These are phyloP conservation scores for Fulvia fulva DNA, from an alignment of 2,329 filamentous ascomycete species.

Conservation along the genomic window DNA sequence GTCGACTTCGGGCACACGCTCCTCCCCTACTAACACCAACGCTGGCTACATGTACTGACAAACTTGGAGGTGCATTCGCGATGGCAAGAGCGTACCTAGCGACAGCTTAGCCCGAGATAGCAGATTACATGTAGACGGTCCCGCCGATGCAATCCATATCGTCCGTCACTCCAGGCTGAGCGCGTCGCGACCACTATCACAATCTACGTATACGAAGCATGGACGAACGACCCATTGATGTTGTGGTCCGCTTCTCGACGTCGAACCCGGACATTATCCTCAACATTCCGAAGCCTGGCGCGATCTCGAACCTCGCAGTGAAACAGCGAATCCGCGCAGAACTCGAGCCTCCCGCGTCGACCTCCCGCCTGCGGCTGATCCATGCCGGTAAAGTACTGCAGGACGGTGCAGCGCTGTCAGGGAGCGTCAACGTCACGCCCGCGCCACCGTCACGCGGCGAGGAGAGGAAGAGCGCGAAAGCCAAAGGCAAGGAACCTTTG, in stretches of 20 bases:
- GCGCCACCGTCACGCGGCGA: conserved; percentile 42
- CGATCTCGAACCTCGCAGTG: conserved; percentile 70
- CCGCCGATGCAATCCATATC: too few species aligned
- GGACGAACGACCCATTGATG: conserved; percentile 48
- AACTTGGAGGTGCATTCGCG: too few species aligned
- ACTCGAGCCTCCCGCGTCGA: conserved; percentile 59
- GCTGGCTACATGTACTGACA: too few species aligned
- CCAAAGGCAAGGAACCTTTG: conserved; percentile 66
- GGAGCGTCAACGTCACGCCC: conserved; percentile 62
- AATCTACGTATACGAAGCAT: not conserved
- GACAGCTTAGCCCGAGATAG: too few species aligned
- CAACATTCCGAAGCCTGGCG: conserved; percentile 63
- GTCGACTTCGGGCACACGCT: too few species aligned
- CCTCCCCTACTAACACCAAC: too few species aligned
- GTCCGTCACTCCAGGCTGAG: too few species aligned
- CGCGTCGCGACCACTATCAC: too few species aligned
- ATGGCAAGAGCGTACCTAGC: too few species aligned
- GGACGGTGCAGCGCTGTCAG: conserved; percentile 65
- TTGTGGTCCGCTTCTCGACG: conserved; percentile 87
- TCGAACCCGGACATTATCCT: conserved; percentile 79
- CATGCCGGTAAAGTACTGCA: conserved; percentile 81
- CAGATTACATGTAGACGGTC: too few species aligned
- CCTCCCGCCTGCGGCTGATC: conserved; percentile 79
- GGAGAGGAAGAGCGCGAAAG: conserved; percentile 33
- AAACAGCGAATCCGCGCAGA: conserved; percentile 76